phyloP scores from a whole-genome alignment of 306 rosid species.

The Hylodesmum podocarpum region DNA sequence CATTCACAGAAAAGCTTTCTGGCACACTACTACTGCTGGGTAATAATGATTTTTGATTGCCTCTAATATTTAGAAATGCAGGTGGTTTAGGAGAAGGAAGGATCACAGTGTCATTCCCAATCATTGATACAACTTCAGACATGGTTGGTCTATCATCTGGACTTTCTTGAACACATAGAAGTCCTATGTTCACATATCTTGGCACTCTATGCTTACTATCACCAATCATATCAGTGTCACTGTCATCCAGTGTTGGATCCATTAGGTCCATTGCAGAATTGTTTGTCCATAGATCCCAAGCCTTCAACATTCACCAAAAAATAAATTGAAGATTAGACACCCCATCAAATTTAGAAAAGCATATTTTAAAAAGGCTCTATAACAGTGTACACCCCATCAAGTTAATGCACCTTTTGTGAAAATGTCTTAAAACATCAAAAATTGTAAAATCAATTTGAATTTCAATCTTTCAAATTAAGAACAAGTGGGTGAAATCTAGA shows the following conservation, averaged over 20 bases:
- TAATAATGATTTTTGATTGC: not conserved
- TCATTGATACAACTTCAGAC: conserved; percentile 44
- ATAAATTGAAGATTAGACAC: not conserved
- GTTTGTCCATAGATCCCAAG: conserved; percentile 44
- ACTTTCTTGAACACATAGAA: conserved; percentile 43
- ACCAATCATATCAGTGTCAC: not conserved
- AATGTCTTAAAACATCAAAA: not conserved
- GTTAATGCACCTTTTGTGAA: not conserved
- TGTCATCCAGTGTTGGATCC: conserved; percentile 15
- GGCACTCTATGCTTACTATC: not conserved
- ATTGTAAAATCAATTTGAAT: not conserved
- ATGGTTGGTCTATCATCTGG: conserved; percentile 40
- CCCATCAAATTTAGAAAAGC: not conserved
- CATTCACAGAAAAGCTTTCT: conserved; percentile 24
- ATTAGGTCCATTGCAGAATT: conserved; percentile 17
- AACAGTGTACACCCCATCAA: not conserved
- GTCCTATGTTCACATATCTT: conserved; percentile 35
- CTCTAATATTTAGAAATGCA: conserved; percentile 35
- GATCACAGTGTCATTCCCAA: conserved; percentile 29
- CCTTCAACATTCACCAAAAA: conserved; percentile 7
- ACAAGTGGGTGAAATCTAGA: not conserved
- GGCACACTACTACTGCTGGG: not conserved
- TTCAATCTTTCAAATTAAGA: not conserved
- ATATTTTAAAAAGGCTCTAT: not conserved
- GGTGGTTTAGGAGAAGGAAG: conserved; percentile 30